Evolutionary conservation across 1,284 basidiomycete genomes (phyloP).

Genomic region (Rhodotorula sp.): DNA sequence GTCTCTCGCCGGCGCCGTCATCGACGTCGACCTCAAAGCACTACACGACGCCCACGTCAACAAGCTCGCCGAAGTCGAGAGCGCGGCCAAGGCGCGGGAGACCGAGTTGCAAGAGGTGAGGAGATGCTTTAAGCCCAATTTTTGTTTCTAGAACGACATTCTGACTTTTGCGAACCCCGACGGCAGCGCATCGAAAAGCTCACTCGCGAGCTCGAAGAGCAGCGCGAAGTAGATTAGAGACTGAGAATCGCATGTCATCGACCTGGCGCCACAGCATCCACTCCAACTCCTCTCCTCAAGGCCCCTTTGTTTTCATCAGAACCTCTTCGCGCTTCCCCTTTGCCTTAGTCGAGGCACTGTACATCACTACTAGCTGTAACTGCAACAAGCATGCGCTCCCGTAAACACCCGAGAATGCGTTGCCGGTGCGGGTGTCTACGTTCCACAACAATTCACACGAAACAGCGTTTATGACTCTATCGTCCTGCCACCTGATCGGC

Average conservation of each 20-base stretch:
- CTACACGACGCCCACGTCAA: slow-evolving; percentile 29
- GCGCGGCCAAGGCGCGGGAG: neutral
- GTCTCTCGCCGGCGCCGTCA: slow-evolving; percentile 53
- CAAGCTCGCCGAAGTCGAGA: slow-evolving; percentile 21
- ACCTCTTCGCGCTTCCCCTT: too few relatives aligned
- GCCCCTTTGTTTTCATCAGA: too few relatives aligned
- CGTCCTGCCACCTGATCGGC: slow-evolving; percentile 4
- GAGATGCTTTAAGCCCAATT: too few relatives aligned
- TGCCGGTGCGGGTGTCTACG: neutral
- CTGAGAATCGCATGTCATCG: too few relatives aligned
- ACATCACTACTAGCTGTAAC: too few relatives aligned
- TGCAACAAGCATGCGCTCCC: too few relatives aligned
- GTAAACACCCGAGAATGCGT: neutral
- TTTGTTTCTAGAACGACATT: too few relatives aligned
- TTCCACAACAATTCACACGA: neutral
- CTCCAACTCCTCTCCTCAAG: too few relatives aligned
- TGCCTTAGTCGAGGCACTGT: too few relatives aligned
- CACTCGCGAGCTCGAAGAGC: slow-evolving; percentile 6
- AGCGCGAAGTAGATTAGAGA: slow-evolving; percentile 6
- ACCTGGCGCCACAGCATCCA: too few relatives aligned
- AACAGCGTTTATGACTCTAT: neutral
- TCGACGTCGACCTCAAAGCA: slow-evolving; percentile 52
- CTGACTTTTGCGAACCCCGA: neutral
- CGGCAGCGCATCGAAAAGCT: neutral
- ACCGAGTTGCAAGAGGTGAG: slow-evolving; percentile 15